These are phyloP conservation scores for Maudiozyma serrabonitensis DNA, from an alignment of 805 yeast species.

Conservation along the genomic window DNA sequence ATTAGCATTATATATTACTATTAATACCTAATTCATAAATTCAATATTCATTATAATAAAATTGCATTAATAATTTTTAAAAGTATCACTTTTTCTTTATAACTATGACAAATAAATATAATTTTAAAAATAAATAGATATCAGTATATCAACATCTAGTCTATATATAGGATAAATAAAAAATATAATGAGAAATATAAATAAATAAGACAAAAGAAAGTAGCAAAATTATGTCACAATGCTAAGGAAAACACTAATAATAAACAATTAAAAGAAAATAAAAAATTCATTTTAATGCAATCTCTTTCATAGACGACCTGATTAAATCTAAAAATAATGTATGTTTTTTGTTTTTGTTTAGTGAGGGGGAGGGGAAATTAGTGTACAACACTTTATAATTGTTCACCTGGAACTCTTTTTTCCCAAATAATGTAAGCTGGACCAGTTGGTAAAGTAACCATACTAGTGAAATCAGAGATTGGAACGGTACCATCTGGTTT, in stretches of 20 bases:
- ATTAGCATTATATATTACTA: background rate
- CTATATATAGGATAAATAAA: background rate
- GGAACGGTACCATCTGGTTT: slow-evolving; percentile 45
- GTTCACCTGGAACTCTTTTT: slow-evolving; percentile 38
- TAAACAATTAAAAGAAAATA: no score
- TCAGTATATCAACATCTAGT: slow-evolving; percentile 1
- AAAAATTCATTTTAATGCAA: background rate
- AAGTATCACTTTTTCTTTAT: no score
- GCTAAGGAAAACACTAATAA: no score
- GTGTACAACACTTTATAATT: background rate
- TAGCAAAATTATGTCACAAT: no score
- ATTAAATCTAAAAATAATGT: background rate
- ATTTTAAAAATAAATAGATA: background rate
- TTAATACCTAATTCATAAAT: no score
- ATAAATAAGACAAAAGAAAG: background rate
- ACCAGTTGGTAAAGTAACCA: slow-evolving; percentile 83
- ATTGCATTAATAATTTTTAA: no score
- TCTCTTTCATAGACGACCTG: background rate
- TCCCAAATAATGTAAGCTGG: slow-evolving; percentile 71
- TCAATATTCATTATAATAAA: no score
- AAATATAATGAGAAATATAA: background rate
- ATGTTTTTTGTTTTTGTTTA: no score
- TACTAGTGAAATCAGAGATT: slow-evolving; percentile 67
- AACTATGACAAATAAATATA: background rate
- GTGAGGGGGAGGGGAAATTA: no score